Percentiles rank a stretch among this genome's conserved stretches.
These are phyloP conservation scores for Tylopilus rubrobrunneus DNA, from an alignment of 768 basidiomycete genomes.

Conservation along the genomic window DNA sequence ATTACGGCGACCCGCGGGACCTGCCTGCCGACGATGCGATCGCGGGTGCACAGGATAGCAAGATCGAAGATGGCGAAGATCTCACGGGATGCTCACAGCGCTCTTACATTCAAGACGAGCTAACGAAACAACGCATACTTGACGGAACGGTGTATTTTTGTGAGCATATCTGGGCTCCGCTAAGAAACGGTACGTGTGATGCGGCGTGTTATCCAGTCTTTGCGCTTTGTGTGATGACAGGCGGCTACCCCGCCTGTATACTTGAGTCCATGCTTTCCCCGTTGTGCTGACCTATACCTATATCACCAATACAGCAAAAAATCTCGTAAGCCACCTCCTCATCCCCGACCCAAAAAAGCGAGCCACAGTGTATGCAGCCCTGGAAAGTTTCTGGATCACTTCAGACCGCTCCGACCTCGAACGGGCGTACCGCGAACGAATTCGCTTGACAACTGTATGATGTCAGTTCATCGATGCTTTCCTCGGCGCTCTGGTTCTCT, in stretches of 20 bases:
- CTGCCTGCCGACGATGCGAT: constrained; percentile 6
- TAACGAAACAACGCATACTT: constrained; percentile 68
- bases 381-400: constrained; percentile 64
- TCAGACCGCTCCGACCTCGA: constrained; percentile 60
- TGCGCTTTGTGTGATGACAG: background rate
- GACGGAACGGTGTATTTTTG: constrained; percentile 57
- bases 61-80: constrained; percentile 35
- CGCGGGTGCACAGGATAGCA: constrained; percentile 12
- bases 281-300: constrained; percentile 5
- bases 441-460: constrained; percentile 28
- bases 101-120: constrained; percentile 47
- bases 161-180: constrained; percentile 47
- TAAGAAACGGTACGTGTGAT: constrained; percentile 53
- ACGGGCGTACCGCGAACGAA: constrained; percentile 54
- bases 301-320: constrained; percentile 37
- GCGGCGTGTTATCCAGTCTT: background rate
- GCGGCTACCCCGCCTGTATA: background rate
- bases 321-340: constrained; percentile 58
- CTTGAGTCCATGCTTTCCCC: background rate
- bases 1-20: constrained; percentile 42
- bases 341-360: constrained; percentile 53
- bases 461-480: background rate
- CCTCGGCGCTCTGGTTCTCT: background rate
- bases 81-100: constrained; percentile 26
- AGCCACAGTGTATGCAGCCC: constrained; percentile 58